Evolutionary conservation across 768 basidiomycete genomes (phyloP), one percentile per base, ranked within the genome.

Genomic region (Boletus rex-veris): DNA sequence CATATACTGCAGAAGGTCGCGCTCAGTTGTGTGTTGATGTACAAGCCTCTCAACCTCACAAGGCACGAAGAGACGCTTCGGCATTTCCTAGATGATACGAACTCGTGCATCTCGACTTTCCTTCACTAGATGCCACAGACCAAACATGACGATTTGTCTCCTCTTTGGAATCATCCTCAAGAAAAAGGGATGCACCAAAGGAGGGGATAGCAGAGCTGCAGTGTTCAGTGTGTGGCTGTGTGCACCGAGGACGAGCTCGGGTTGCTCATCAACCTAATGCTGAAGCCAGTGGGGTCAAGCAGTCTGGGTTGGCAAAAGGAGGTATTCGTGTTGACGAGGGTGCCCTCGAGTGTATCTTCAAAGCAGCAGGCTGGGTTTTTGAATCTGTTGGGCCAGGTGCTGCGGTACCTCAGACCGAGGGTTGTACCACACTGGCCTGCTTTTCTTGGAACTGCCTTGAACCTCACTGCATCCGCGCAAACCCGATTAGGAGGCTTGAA

Each of bases 61-160:
- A n/a, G n/a, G n/a, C n/a, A n/a, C n/a, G n/a, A n/a, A n/a, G n/a
- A n/a, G n/a, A n/a, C n/a, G n/a, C n/a, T n/a, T n/a, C n/a, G n/a
- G n/a, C n/a, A n/a, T n/a, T n/a, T n/a, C n/a, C 75, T 99, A 31
- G 93, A 98, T 55, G 88, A 92, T 44, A 98, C 64, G 85, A 89
- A 59, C 79, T 98, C 5, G 79, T 84, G 3, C 77, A 82, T 14
- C 78, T 98, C 40, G 78, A 88, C 52, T 73, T 95, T 11, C 73
- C 74, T 16, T 79, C 80, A 6, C 74, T 86, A 51, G 76, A 80
- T 15, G 64, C 73, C 1, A 70, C 74, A 1, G 83, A 86, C 59
- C 79, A 95, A 31, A 85, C 31, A 75, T 87, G 15, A 65, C 88
- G 53, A 80, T 90, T 31, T 80, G 94, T 24, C 65, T 98, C 2